Evolutionary conservation across 345 rosid species (phyloP), one percentile per base, ranked within the genome.

Genomic region (Brassica cretica): DNA sequence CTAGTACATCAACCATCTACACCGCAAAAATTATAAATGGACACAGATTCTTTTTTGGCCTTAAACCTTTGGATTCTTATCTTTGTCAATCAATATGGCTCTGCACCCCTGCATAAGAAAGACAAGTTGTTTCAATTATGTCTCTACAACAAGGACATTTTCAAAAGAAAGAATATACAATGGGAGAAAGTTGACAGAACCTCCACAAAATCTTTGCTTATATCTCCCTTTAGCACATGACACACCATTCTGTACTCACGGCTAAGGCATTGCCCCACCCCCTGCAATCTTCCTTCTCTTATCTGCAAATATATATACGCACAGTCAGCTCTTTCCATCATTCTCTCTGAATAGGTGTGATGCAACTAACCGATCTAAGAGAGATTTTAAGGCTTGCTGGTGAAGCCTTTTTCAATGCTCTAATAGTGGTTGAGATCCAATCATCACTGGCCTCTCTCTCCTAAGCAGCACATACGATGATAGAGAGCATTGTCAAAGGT

Each of bases 181-280:
- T 51, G 10, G 58, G 68, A 33, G 66, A 39, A 39, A 18, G 76
- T 66, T 71, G 37, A 27, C 21, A 67, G 81, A 71, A 92, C 98
- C 98, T 92, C 97, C 19, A 87, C 73, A 79, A 92, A 92, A 82
- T 94, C 97, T 80, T 86, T 88, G 90, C 98, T 92, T 60, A 90
- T 76, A 64, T 92, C 85, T 84, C 96, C 97, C 58, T 60, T 88
- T 84, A 94, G 6, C 68, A 92, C 89, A 76, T 89, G 94, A 77
- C 93, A 89, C 80, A 86, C 97, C 88, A 94, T 92, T 82, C 97
- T 88, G 76, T 84, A 89, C 81, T 92, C 98, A 6, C 93, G 90
- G 71, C 78, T 75, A 49, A 94, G 90, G 85, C 97, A 94, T 65
- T 84, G 89, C 33, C 94, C 96, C 58, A 94, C 86, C 60, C 93